phyloP scores from a whole-genome alignment of 768 basidiomycete species.

The Termitomyces eurrhizus region DNA sequence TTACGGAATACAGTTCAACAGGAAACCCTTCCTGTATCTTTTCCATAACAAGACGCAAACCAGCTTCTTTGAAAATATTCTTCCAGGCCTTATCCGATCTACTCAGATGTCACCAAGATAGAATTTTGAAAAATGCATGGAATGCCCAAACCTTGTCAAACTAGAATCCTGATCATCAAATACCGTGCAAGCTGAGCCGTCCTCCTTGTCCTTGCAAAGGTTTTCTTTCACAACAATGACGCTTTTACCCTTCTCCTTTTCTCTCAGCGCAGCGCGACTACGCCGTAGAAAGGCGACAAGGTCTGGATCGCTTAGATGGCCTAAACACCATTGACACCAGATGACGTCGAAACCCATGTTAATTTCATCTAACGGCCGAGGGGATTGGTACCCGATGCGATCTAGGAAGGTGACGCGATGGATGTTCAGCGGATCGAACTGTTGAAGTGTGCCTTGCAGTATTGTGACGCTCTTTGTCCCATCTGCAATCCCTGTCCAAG shows the following conservation, averaged over 20 bases:
- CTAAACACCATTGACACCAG: slow-evolving; percentile 98
- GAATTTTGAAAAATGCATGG: neutral
- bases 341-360: slow-evolving; percentile 80
- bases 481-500: slow-evolving; percentile 69
- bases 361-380: slow-evolving; percentile 40
- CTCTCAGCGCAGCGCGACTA: slow-evolving; percentile 56
- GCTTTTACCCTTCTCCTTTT: slow-evolving; percentile 37
- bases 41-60: slow-evolving; percentile 66
- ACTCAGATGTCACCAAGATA: slow-evolving; percentile 9
- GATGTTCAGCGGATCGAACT: slow-evolving; percentile 64
- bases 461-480: slow-evolving; percentile 71
- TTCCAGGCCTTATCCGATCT: slow-evolving; percentile 89
- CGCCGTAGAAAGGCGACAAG: slow-evolving; percentile 73
- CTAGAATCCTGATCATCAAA: slow-evolving; percentile 91
- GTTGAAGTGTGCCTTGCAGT: slow-evolving; percentile 75
- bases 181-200: slow-evolving; percentile 45
- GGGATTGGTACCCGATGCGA: slow-evolving; percentile 60
- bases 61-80: slow-evolving; percentile 66
- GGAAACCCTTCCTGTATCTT: slow-evolving; percentile 84
- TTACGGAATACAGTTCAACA: slow-evolving; percentile 75
- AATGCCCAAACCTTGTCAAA: slow-evolving; percentile 64
- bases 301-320: slow-evolving; percentile 76
- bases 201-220: slow-evolving; percentile 55
- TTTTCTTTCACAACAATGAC: slow-evolving; percentile 93
- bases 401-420: slow-evolving; percentile 50